Evolutionary conservation across 148 eudicot genomes (phyloP), one percentile per base, ranked within the genome.

Genomic region (Oxyria digyna): DNA sequence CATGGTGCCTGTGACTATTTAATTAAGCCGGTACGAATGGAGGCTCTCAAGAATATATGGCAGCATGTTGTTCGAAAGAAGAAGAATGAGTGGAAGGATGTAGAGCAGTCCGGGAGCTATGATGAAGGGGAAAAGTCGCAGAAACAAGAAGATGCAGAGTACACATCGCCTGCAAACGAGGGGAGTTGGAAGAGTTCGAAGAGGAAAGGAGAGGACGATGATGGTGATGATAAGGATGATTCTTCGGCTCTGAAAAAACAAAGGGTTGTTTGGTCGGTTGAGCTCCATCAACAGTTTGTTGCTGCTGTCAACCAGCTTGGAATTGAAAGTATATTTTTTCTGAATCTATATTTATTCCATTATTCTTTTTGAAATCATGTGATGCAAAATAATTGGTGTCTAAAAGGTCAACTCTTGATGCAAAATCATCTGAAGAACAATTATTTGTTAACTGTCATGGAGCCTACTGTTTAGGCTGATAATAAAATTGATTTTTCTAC

Each of bases 1-100:
- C 82, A 81, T 33, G 87, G 87, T 5, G 87, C 87, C 8, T 83
- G 84, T 71, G 87, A 83, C 76, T 83, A 83, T 73, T 70, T 83
- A 57, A 74, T 83, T 59, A 83, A 83, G 54, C 87, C 87, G 0
- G 78, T 83, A 48, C 80, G 82, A 3, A 74, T 78, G 6, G 84
- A 81, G 71, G 84, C 75, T 3, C 45, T 83, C 35, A 78, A 73
- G 67, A 83, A 81, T 73, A 74, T 83, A 68, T 83, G 87, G 87
- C 87, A 81, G 73, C 87, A 83, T 50, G 87, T 83, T 7, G 78
- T 78, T 59, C 46, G 87, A 62, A 76, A 74, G 69, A 80, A 33
- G 67, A 76, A 62, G 77, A 63, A 80, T 23, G 83, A 76, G 48
- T 78, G 77, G 81, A 84, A 79, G 71, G 88, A 77, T 37, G 12